Percentiles rank a stretch among this genome's conserved stretches.
Conservation (phyloP, 768 basidiomycete species). For the Tricholoma matsutake region DNA sequence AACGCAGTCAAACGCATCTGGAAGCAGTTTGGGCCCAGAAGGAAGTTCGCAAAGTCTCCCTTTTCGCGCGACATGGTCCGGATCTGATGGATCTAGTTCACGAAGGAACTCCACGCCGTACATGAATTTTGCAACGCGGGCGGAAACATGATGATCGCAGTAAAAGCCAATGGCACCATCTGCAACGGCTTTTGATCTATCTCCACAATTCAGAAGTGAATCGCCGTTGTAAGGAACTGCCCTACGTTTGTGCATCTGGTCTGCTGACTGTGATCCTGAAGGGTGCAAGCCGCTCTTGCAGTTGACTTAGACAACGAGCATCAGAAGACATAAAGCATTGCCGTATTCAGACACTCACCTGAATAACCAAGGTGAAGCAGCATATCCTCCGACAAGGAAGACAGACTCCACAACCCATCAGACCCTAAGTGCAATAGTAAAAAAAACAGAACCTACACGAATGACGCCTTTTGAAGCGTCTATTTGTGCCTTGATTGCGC, state of each 20-base stretch:
- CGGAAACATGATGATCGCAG: conserved; percentile 80
- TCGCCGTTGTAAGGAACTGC: neutral
- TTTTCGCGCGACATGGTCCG: conserved; percentile 62
- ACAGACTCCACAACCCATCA: conserved; percentile 49
- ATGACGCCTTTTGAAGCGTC: conserved; percentile 66
- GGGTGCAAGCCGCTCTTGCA: conserved; percentile 63
- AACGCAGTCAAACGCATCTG: conserved; percentile 83
- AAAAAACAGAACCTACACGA: conserved; percentile 39
- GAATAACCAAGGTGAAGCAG: conserved; percentile 80
- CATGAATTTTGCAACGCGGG: conserved; percentile 76
- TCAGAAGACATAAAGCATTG: neutral
- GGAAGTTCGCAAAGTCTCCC: conserved; percentile 72
- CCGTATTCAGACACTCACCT: conserved; percentile 21
- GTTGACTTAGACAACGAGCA: conserved; percentile 37
- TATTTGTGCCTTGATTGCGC: conserved; percentile 69
- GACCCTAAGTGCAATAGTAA: neutral
- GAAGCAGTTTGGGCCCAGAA: conserved; percentile 72
- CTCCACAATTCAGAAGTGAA: neutral
- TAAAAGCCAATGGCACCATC: conserved; percentile 85
- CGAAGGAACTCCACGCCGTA: conserved; percentile 81
- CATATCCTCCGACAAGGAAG: conserved; percentile 81
- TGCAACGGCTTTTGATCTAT: conserved; percentile 82
- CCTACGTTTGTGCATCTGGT: conserved; percentile 78
- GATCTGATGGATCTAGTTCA: conserved; percentile 60
- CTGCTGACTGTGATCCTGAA: conserved; percentile 62